These are phyloP conservation scores for Aspergillus fructus DNA, from an alignment of 2,329 filamentous ascomycete species.

Conservation along the genomic window DNA sequence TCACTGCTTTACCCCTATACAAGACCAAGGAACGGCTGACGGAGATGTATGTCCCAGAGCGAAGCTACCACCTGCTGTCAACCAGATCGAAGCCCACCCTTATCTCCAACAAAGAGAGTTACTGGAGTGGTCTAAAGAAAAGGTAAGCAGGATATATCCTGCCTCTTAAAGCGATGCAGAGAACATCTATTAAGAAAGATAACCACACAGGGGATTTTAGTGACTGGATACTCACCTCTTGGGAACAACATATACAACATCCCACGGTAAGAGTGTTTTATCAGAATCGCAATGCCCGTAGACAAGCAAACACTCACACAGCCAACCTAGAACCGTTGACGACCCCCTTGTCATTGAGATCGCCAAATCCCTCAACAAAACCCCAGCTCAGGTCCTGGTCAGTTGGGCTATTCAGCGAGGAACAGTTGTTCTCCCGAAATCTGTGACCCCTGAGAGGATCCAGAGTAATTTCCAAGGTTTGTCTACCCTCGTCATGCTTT, in stretches of 20 bases:
- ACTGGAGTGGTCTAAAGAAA: conserved; percentile 21
- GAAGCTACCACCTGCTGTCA: conserved; percentile 26
- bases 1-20: neutral
- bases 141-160: conserved; percentile 4
- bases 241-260: conserved; percentile 37
- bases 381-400: conserved; percentile 15
- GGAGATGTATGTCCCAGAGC: conserved; percentile 4
- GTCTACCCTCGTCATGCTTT: neutral
- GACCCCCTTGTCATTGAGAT: conserved; percentile 14
- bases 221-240: conserved; percentile 50
- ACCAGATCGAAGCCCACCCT: conserved; percentile 34
- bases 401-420: conserved; percentile 20
- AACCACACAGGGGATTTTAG: conserved; percentile 38
- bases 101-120: conserved; percentile 31
- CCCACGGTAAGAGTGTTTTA: conserved; percentile 8
- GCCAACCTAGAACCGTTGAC: conserved; percentile 12
- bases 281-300: neutral
- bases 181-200: neutral
- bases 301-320: neutral
- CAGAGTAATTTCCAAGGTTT: conserved; percentile 17
- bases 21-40: neutral
- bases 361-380: conserved; percentile 11
- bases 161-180: neutral
- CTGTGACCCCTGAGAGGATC: conserved; percentile 16
- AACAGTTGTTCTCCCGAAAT: conserved; percentile 17